These are phyloP conservation scores for Earliella scabrosa DNA, from an alignment of 1,284 basidiomycete species.

Conservation along the genomic window DNA sequence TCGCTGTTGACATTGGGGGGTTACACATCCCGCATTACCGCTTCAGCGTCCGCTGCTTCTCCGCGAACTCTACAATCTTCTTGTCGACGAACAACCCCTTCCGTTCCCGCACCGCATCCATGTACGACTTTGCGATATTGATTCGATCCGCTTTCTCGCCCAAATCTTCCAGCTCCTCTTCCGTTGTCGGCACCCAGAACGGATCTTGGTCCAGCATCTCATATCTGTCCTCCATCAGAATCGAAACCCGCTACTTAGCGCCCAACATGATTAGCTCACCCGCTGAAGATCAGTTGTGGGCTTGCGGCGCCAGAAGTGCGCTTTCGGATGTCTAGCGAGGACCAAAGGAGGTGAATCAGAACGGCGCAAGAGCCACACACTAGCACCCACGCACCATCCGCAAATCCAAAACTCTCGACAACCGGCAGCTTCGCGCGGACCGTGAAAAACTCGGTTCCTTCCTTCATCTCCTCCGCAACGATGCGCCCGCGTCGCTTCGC, in stretches of 20 bases:
- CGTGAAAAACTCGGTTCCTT: constrained; percentile 95
- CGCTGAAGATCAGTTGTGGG: constrained; percentile 96
- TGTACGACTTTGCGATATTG: constrained; percentile 94
- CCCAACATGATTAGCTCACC: constrained; percentile 52
- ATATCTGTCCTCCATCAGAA: constrained; percentile 51
- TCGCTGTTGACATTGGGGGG: no score
- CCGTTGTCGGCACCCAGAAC: constrained; percentile 98
- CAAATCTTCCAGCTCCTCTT: constrained; percentile 96
- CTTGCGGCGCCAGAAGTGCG: constrained; percentile 96
- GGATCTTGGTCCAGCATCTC: constrained; percentile 93
- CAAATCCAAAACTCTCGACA: constrained; percentile 97
- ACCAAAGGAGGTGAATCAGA: neutral
- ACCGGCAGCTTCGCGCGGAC: constrained; percentile 93
- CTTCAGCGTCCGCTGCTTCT: constrained; percentile 97
- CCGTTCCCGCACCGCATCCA: constrained; percentile 89
- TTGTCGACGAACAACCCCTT: constrained; percentile 96
- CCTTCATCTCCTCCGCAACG: constrained; percentile 98
- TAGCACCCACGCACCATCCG: constrained; percentile 69
- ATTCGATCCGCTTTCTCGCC: constrained; percentile 95
- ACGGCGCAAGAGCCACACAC: neutral
- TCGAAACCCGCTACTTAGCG: constrained; percentile 2
- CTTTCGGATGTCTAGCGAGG: constrained; percentile 85
- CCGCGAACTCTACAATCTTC: constrained; percentile 92
- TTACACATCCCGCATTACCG: constrained; percentile 50
- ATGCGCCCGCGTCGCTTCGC: constrained; percentile 91